Conservation (phyloP, 306 rosid genomes). For the Purshia tridentata region DNA sequence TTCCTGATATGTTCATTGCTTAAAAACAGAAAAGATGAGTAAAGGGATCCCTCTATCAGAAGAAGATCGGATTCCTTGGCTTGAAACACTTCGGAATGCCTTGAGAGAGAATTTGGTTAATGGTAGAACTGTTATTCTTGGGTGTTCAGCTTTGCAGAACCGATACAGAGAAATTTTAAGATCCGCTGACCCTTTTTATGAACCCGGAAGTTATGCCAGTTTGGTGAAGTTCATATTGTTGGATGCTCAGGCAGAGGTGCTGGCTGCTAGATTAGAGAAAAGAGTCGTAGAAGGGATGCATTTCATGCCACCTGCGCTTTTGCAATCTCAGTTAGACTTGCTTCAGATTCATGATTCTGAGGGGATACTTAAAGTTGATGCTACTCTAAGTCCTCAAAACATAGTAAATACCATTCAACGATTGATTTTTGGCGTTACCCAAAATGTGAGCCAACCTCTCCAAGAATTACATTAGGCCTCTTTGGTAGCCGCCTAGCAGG, state of each 20-base stretch:
- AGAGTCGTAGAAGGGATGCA: conserved; percentile 77
- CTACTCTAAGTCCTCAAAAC: conserved; percentile 44
- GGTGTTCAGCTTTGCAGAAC: conserved; percentile 79
- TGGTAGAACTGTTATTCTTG: conserved; percentile 44
- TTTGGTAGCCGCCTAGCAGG: neutral
- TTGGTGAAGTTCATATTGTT: conserved; percentile 59
- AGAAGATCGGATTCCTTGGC: conserved; percentile 85
- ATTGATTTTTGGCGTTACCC: neutral
- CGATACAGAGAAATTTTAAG: conserved; percentile 67
- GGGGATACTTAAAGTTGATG: conserved; percentile 61
- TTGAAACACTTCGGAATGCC: conserved; percentile 49
- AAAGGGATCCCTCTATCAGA: conserved; percentile 73
- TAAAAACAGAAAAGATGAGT: conserved; percentile 64
- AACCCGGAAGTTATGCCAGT: conserved; percentile 37
- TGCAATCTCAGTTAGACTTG: conserved; percentile 74
- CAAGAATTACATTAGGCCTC: neutral
- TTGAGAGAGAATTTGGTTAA: conserved; percentile 33
- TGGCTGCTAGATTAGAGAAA: conserved; percentile 46
- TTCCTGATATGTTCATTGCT: neutral
- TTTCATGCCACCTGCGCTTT: conserved; percentile 80
- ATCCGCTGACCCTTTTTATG: conserved; percentile 62
- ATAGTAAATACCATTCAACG: conserved; percentile 29
- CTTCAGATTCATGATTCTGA: conserved; percentile 65
- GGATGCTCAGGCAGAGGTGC: conserved; percentile 65
- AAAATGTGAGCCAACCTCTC: neutral